A percentile compares a stretch with the other conserved stretches of the same genome.
Evolutionary conservation across 176 grass and related monocot species (phyloP).

Genomic region (Tuctoria greenei): DNA sequence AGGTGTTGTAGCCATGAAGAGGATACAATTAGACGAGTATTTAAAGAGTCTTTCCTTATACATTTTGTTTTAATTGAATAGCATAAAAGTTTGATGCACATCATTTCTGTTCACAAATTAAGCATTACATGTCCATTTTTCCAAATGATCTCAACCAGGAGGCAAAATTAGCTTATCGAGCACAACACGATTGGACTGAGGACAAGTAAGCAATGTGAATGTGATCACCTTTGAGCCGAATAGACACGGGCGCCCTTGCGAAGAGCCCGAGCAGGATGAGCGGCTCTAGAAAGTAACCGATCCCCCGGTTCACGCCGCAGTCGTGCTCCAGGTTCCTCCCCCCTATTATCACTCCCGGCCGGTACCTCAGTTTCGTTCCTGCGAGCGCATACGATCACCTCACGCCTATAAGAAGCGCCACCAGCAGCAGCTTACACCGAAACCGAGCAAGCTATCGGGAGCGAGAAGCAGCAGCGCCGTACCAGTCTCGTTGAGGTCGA

Average conservation of each 20-base stretch:
- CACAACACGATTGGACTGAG: background rate
- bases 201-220: background rate
- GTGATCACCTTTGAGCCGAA: slow-evolving; percentile 63
- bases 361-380: slow-evolving; percentile 82
- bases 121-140: background rate
- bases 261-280: slow-evolving; percentile 77
- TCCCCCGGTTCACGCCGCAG: slow-evolving; percentile 68
- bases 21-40: background rate
- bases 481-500: slow-evolving; percentile 85
- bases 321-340: slow-evolving; percentile 68
- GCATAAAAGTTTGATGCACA: background rate
- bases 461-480: background rate
- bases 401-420: background rate
- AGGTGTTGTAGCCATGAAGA: background rate
- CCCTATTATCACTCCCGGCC: slow-evolving; percentile 62
- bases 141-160: background rate
- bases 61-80: background rate
- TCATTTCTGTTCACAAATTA: background rate
- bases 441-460: background rate
- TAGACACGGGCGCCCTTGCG: slow-evolving; percentile 52
- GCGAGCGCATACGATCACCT: background rate
- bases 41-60: background rate
- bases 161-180: background rate
- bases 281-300: slow-evolving; percentile 86
- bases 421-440: background rate